Percentiles rank a stretch among this genome's conserved stretches.
phyloP scores from a whole-genome alignment of 805 yeast genomes.

The Metschnikowia peoriensis region DNA sequence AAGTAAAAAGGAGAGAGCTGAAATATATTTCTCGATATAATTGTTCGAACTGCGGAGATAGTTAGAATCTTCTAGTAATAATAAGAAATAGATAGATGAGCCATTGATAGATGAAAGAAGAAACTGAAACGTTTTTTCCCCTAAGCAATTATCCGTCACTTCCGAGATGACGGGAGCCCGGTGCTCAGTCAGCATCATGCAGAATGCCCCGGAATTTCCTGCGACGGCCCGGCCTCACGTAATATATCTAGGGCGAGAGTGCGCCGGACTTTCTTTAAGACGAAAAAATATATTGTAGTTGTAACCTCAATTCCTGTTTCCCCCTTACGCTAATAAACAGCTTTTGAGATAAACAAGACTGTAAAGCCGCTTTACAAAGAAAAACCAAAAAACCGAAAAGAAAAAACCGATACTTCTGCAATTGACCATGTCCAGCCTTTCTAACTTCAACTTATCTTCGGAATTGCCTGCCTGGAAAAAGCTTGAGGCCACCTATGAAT shows the following conservation, averaged over 20 bases:
- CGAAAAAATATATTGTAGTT: neutral
- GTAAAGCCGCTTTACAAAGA: no score
- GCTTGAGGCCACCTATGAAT: conserved; percentile 67
- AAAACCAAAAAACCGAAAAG: neutral
- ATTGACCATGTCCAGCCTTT: conserved; percentile 18
- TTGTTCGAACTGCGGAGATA: no score
- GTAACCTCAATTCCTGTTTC: neutral
- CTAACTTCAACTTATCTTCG: conserved; percentile 54
- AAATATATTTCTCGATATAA: no score
- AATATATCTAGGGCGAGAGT: conserved; percentile 12
- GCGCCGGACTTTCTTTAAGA: conserved; percentile 6
- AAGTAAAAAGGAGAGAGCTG: neutral
- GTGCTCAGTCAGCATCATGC: conserved; percentile 3
- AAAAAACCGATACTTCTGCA: neutral
- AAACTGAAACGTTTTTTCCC: no score
- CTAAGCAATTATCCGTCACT: no score
- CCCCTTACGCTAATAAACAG: no score
- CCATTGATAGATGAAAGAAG: neutral
- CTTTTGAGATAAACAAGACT: no score
- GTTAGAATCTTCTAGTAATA: no score
- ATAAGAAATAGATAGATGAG: no score
- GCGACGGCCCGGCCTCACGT: neutral
- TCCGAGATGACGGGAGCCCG: neutral
- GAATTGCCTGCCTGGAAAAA: conserved; percentile 85
- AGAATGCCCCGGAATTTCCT: conserved; percentile 3